A percentile compares a stretch with the other conserved stretches of the same genome.
These are phyloP conservation scores for Calonectria hongkongensis DNA, from an alignment of 2,329 filamentous ascomycete species.

Conservation along the genomic window DNA sequence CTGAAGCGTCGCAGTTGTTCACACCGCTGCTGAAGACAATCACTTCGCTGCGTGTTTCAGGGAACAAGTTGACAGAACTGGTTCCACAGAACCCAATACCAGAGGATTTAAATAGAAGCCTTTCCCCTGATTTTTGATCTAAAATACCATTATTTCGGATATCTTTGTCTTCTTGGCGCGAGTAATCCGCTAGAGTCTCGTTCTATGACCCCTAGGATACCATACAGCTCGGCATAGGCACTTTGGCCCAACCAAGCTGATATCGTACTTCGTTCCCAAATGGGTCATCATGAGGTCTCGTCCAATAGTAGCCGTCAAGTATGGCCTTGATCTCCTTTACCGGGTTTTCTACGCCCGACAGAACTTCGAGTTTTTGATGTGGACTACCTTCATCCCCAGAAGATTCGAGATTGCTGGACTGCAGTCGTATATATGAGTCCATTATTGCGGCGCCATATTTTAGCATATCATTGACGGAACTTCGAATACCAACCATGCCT, in stretches of 20 bases:
- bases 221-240: slow-evolving; percentile 19
- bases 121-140: not conserved
- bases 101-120: not conserved
- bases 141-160: not conserved
- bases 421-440: not conserved
- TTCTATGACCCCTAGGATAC: slow-evolving; percentile 9
- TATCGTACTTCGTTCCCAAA: not conserved
- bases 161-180: not conserved
- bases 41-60: not conserved
- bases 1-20: not conserved
- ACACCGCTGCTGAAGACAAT: slow-evolving; percentile 21
- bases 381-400: not conserved
- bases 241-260: slow-evolving; percentile 19
- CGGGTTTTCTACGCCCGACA: not conserved
- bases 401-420: not conserved
- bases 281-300: not conserved
- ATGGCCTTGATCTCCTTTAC: slow-evolving; percentile 1
- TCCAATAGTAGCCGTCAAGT: slow-evolving; percentile 3
- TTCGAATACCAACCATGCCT: slow-evolving; percentile 2
- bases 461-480: slow-evolving; percentile 8
- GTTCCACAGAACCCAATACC: slow-evolving; percentile 20
- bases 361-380: not conserved
- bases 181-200: slow-evolving; percentile 8
- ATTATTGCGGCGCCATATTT: slow-evolving; percentile 16
- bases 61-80: slow-evolving; percentile 15